These are phyloP conservation scores for Scopulariopsis brevicaulis DNA, from an alignment of 2,329 filamentous ascomycete species.

Conservation along the genomic window DNA sequence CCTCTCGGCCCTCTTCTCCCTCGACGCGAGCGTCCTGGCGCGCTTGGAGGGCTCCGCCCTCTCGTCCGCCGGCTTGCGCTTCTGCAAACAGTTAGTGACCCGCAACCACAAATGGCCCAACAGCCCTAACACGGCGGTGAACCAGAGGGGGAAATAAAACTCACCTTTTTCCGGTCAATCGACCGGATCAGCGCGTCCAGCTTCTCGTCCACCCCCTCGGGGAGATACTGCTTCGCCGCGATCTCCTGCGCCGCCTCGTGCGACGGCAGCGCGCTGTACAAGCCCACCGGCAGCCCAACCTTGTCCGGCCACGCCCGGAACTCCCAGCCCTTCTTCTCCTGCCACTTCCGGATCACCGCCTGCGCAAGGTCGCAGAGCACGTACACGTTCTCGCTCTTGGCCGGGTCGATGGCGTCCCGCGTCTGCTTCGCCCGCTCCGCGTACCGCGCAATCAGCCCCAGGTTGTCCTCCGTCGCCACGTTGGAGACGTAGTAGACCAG, in stretches of 20 bases:
- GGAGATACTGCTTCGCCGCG: conserved; percentile 74
- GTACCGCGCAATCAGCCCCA: conserved; percentile 82
- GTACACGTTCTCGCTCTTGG: conserved; percentile 65
- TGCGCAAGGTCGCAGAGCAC: conserved; percentile 81
- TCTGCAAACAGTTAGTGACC: conserved; percentile 26
- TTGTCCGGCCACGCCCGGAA: conserved; percentile 77
- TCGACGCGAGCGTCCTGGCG: conserved; percentile 13
- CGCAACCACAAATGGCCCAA: background rate
- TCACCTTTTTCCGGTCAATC: conserved; percentile 63
- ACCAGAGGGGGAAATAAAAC: background rate
- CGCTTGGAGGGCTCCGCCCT: conserved; percentile 29
- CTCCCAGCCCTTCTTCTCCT: conserved; percentile 75
- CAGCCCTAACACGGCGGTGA: background rate
- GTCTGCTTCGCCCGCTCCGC: conserved; percentile 90
- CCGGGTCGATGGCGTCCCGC: conserved; percentile 61
- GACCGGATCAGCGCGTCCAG: conserved; percentile 57
- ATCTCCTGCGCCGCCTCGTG: conserved; percentile 76
- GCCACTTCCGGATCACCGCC: conserved; percentile 70
- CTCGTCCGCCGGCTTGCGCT: conserved; percentile 44
- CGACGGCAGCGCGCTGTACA: conserved; percentile 65
- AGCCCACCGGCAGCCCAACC: conserved; percentile 64
- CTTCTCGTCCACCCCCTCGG: conserved; percentile 62
- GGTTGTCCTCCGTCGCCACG: conserved; percentile 75
- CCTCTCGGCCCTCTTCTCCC: conserved; percentile 8
- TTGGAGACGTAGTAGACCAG: conserved; percentile 79